These are phyloP conservation scores for Rhododendron kiyosumense DNA, from an alignment of 148 eudicot genomes.

Conservation along the genomic window DNA sequence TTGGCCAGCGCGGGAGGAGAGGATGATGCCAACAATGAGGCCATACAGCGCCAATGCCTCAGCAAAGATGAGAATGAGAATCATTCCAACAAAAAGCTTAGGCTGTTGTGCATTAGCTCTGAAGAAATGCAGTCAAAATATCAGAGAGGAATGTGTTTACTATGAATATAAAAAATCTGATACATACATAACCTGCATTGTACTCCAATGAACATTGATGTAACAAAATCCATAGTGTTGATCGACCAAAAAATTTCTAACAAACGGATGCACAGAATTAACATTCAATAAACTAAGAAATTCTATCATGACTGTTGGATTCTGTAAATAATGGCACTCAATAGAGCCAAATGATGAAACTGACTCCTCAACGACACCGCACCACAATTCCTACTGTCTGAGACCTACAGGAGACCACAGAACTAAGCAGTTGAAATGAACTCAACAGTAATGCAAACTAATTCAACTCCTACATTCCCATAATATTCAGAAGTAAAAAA, in stretches of 20 bases:
- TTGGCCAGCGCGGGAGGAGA: constrained; percentile 20
- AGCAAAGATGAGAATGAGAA: constrained; percentile 21
- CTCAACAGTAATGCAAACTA: neutral
- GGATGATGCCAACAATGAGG: constrained; percentile 20
- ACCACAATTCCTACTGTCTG: neutral
- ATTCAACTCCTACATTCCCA: neutral
- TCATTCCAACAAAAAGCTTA: constrained; percentile 21
- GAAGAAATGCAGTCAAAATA: neutral
- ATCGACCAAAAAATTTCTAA: neutral
- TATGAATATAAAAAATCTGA: neutral
- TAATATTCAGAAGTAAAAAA: neutral
- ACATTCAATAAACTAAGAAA: neutral
- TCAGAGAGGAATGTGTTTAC: neutral
- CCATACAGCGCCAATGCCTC: constrained; percentile 18
- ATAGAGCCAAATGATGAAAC: neutral
- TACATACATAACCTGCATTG: neutral
- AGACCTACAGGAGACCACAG: neutral
- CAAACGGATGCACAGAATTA: neutral
- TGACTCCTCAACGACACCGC: neutral
- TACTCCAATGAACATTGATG: neutral
- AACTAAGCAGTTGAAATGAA: neutral
- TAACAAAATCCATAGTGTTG: neutral
- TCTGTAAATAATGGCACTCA: neutral
- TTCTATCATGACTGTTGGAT: neutral
- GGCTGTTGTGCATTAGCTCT: constrained; percentile 23